A percentile compares a stretch with the other conserved stretches of the same genome.
These are phyloP conservation scores for Houttuynia cordata DNA, from an alignment of 164 flowering plant species.

Conservation along the genomic window DNA sequence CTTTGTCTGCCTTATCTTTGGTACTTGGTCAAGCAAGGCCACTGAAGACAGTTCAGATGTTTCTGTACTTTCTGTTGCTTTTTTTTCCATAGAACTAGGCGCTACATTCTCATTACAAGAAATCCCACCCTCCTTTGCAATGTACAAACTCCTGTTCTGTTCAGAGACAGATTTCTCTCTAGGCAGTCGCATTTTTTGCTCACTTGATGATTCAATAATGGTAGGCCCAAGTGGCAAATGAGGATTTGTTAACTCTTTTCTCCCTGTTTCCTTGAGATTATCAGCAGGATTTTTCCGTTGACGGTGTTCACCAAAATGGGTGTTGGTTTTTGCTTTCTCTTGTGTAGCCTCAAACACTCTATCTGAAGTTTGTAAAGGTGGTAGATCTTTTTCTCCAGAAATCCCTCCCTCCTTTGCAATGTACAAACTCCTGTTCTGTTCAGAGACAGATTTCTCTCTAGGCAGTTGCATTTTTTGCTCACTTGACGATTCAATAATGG, in stretches of 20 bases:
- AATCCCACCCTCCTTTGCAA: conserved; percentile 21
- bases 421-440: conserved; percentile 26
- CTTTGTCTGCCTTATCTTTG: conserved; percentile 58
- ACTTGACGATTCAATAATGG: conserved; percentile 26
- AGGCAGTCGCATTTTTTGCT: conserved; percentile 32
- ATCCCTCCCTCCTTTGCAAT: conserved; percentile 23
- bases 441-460: conserved; percentile 34
- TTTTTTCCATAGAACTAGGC: conserved; percentile 15
- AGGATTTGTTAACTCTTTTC: conserved; percentile 2
- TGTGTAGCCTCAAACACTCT: neutral
- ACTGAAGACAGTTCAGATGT: conserved; percentile 15
- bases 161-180: conserved; percentile 36
- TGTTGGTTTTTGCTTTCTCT: conserved; percentile 29
- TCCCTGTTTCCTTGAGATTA: conserved; percentile 19
- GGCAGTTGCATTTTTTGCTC: conserved; percentile 32
- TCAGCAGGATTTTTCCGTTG: neutral
- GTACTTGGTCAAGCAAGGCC: conserved; percentile 35
- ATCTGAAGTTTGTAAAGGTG: conserved; percentile 7
- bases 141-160: conserved; percentile 25
- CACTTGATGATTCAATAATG: conserved; percentile 26
- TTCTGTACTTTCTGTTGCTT: conserved; percentile 22
- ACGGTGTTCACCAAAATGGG: conserved; percentile 17
- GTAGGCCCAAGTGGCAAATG: conserved; percentile 8
- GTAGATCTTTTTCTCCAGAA: conserved; percentile 14
- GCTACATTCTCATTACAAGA: conserved; percentile 17